Percentiles rank a stretch among this genome's conserved stretches.
phyloP scores from a whole-genome alignment of 2,329 filamentous ascomycete species.

The Aspergillus jensenii region DNA sequence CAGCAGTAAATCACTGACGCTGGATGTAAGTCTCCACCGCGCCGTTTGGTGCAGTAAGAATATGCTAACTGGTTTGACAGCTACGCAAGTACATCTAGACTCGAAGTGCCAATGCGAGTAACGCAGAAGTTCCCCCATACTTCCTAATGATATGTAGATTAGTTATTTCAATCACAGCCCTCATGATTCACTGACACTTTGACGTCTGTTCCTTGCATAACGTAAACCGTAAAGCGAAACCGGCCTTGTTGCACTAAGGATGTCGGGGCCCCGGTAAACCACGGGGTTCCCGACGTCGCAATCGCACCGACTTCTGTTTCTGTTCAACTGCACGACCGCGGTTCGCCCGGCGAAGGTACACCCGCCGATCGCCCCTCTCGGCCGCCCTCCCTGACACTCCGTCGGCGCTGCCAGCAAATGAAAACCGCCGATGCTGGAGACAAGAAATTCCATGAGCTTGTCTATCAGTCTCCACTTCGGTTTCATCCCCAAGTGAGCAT shows the following conservation, averaged over 20 bases:
- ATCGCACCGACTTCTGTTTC: neutral
- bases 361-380: neutral
- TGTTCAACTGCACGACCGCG: neutral
- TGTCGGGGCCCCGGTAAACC: no score
- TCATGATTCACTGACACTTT: neutral
- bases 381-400: neutral
- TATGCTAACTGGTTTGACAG: constrained; percentile 1
- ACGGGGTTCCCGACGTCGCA: no score
- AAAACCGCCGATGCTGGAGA: neutral
- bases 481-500: neutral
- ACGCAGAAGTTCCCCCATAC: neutral
- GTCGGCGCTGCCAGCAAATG: neutral
- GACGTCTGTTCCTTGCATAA: no score
- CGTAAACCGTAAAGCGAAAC: no score
- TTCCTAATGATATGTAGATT: constrained; percentile 10
- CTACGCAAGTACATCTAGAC: constrained; percentile 7
- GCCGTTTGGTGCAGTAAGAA: neutral
- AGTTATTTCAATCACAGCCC: neutral
- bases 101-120: neutral
- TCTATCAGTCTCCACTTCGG: neutral
- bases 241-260: no score
- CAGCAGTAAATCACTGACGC: constrained; percentile 82
- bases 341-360: neutral
- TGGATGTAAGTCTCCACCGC: constrained; percentile 73
- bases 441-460: neutral